phyloP scores from a whole-genome alignment of 2,329 filamentous ascomycete genomes.

The Aspergillus neoniger region DNA sequence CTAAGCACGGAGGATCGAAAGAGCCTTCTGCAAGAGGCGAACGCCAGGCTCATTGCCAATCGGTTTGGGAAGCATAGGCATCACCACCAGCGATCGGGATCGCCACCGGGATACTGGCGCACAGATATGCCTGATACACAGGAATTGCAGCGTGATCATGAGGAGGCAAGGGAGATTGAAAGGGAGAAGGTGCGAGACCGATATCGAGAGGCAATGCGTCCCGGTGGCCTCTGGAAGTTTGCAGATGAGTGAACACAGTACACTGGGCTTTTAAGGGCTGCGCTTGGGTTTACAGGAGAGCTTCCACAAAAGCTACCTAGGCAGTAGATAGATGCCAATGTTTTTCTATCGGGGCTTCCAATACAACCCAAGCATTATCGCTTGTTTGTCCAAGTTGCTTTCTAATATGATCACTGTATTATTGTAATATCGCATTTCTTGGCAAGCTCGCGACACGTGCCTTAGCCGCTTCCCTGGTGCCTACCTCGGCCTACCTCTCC shows the following conservation, averaged over 20 bases:
- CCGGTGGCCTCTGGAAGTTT: conserved; percentile 76
- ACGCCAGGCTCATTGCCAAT: conserved; percentile 71
- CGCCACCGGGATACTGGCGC: conserved; percentile 88
- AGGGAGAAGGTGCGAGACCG: conserved; percentile 68
- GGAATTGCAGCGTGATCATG: conserved; percentile 67
- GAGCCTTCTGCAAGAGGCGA: conserved; percentile 72
- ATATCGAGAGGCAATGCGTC: conserved; percentile 77
- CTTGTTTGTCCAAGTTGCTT: background rate
- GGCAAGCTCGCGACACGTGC: conserved; percentile 32
- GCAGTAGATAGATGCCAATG: background rate
- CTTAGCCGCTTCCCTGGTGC: conserved; percentile 8
- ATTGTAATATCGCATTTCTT: conserved; percentile 20
- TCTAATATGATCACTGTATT: background rate
- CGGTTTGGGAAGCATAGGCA: conserved; percentile 76
- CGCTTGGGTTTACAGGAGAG: background rate
- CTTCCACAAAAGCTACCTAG: background rate
- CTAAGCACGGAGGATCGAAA: conserved; percentile 65
- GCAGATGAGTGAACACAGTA: conserved; percentile 64
- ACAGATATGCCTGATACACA: conserved; percentile 88
- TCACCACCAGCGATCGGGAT: conserved; percentile 67
- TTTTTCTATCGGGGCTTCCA: background rate
- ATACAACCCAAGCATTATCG: background rate
- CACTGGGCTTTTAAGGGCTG: background rate
- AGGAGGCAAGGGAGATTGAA: conserved; percentile 65
- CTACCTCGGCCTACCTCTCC: background rate